Base-by-base conservation (phyloP, 1,139 yeast genomes). In the Casaregolazyma lundiana region DNA sequence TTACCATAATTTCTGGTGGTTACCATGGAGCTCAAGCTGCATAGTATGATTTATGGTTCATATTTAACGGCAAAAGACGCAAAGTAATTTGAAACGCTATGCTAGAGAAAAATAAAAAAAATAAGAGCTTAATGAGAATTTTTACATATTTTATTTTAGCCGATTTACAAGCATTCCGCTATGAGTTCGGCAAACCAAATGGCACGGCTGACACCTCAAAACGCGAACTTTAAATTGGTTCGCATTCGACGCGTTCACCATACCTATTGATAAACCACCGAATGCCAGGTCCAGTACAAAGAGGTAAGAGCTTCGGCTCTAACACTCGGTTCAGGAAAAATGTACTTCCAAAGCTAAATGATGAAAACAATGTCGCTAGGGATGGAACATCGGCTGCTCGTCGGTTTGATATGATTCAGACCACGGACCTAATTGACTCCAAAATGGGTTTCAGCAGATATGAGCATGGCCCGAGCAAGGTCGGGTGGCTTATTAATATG, bases 401-500 rank as follows among this genome's bases (percentile, higher is more conserved):
- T 30, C 44, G 54, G 36, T 59, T 60, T 41, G 63, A 61, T 24
- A 53, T 50, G 35, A 59, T 55, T 9, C 60, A 35, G 45, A 44
- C 49, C 19, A 53, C 51, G 9, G 66, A 63, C 44, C 43, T 50
- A 18, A 49, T 88, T 6, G 97, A 89, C 60, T 64, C 81, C 1
- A 63, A 78, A 51, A 87, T 90, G 89, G 97, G 97, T 6, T 90
- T 90, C 62, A 85, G 82, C 34, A 71, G 94, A 46, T 78, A 76
- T 48, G 90, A 84, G 47, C 73, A 79, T 30, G 89, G 94, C 0
- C 84, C 94, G 0, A 71, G 79, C 39, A 81, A 78, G 56, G 69
- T 75, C 2, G 97, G 97, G 24, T 90, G 97, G 97, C 70, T 90
- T 48, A 77, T 84, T 35, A 90, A 90, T 60, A 87, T 90, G 70